phyloP scores from a whole-genome alignment of 176 grass and related monocot species.

The Puya raimondii region DNA sequence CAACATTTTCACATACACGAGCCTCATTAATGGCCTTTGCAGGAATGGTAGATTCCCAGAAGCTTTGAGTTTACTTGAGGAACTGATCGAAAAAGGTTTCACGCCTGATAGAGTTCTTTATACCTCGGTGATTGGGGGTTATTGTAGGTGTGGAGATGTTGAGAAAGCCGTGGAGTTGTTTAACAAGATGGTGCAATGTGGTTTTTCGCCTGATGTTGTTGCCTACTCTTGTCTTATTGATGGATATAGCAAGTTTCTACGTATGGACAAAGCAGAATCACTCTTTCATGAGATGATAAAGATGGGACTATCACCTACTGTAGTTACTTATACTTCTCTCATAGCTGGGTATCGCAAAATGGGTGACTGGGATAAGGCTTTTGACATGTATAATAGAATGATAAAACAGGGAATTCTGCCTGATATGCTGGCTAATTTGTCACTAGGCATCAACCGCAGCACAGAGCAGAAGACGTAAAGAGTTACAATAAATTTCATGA shows the following conservation, averaged over 20 bases:
- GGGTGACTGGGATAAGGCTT: conserved; percentile 33
- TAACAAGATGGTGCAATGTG: conserved; percentile 30
- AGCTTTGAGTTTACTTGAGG: conserved; percentile 17
- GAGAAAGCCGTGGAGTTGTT: conserved; percentile 37
- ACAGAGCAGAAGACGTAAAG: not conserved
- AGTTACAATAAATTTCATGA: not conserved
- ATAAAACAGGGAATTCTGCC: conserved; percentile 26
- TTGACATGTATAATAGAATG: conserved; percentile 28
- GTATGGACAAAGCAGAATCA: conserved; percentile 19
- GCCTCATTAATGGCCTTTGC: conserved; percentile 24
- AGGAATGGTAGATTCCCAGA: conserved; percentile 17
- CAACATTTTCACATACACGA: conserved; percentile 26
- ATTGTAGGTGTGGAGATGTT: conserved; percentile 52
- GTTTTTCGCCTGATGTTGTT: conserved; percentile 15
- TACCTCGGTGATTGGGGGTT: conserved; percentile 51
- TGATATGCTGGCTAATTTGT: conserved; percentile 11
- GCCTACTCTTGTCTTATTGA: conserved; percentile 26
- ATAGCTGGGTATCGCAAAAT: conserved; percentile 26
- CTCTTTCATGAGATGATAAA: conserved; percentile 31
- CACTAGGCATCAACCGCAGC: conserved; percentile 2
- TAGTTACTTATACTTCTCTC: conserved; percentile 29
- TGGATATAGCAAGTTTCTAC: conserved; percentile 26
- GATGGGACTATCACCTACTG: conserved; percentile 21
- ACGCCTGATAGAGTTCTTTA: conserved; percentile 31
- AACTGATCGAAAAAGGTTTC: conserved; percentile 14